Conservation (phyloP, 169 alveolate species). For the Eimeria necatrix region DNA sequence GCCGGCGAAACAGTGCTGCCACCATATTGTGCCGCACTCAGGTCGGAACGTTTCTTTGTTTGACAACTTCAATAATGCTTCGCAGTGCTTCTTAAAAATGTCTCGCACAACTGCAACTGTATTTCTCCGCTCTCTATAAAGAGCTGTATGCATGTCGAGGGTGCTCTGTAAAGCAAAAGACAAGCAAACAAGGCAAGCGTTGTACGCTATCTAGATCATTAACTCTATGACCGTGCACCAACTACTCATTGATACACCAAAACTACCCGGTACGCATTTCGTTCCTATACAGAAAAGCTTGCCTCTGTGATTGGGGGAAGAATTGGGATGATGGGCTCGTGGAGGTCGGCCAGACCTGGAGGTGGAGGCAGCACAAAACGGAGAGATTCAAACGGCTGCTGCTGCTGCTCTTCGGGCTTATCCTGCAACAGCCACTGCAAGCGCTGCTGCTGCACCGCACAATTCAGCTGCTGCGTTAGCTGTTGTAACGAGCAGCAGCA, state of each 20-base stretch:
- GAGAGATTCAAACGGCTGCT: slow-evolving; percentile 61
- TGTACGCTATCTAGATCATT: too few species aligned
- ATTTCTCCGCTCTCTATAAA: slow-evolving; percentile 25
- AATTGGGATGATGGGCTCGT: slow-evolving; percentile 61
- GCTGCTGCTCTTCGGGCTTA: slow-evolving; percentile 56
- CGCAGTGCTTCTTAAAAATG: slow-evolving; percentile 6
- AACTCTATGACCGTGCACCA: too few species aligned
- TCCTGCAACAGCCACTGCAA: slow-evolving; percentile 46
- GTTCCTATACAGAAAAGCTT: neutral
- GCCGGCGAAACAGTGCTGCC: slow-evolving; percentile 70
- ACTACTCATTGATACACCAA: too few species aligned
- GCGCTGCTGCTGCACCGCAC: slow-evolving; percentile 70
- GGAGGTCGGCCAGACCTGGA: slow-evolving; percentile 13
- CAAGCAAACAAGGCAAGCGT: neutral
- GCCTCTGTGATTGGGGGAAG: slow-evolving; percentile 66
- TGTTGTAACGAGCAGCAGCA: slow-evolving; percentile 61
- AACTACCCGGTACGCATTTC: too few species aligned
- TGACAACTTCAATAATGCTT: neutral
- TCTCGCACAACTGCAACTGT: neutral
- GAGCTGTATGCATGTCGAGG: slow-evolving; percentile 64
- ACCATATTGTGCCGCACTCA: slow-evolving; percentile 26
- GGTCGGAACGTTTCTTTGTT: neutral
- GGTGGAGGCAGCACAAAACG: slow-evolving; percentile 52
- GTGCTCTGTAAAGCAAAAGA: slow-evolving; percentile 5
- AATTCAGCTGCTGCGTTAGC: slow-evolving; percentile 69